Percentiles rank a stretch among this genome's conserved stretches.
Evolutionary conservation across 768 basidiomycete genomes (phyloP).

Genomic region (Strobilomyces dryophilus): DNA sequence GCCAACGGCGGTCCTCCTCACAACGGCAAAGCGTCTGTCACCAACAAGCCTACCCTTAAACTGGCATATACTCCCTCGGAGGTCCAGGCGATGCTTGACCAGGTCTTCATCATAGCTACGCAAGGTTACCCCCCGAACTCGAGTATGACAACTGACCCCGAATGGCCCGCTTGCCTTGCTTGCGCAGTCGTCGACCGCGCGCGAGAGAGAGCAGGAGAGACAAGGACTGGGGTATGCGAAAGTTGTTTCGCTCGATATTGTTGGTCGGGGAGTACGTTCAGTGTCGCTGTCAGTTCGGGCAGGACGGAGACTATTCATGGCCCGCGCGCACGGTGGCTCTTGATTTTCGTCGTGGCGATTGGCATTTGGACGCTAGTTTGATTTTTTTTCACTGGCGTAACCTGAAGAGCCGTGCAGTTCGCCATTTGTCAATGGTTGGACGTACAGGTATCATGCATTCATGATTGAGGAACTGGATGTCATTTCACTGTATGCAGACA

Average conservation of each 20-base stretch:
- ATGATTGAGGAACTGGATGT: no score
- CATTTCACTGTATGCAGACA: no score
- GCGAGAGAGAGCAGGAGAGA: conserved; percentile 23
- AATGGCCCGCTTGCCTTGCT: conserved; percentile 21
- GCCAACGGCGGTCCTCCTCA: conserved; percentile 28
- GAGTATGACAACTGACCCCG: conserved; percentile 28
- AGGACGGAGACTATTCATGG: not conserved
- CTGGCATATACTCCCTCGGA: conserved; percentile 34
- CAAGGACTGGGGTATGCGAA: conserved; percentile 29
- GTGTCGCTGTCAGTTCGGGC: not conserved
- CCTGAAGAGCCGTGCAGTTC: no score
- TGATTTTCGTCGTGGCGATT: conserved; percentile 1
- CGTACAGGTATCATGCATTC: no score
- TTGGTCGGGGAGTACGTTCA: conserved; percentile 19
- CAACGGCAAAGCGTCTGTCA: conserved; percentile 33
- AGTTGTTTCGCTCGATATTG: conserved; percentile 32
- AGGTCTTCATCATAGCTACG: conserved; percentile 40
- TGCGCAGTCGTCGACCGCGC: conserved; percentile 51
- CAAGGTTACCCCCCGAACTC: conserved; percentile 36
- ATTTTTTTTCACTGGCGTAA: no score
- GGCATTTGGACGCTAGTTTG: not conserved
- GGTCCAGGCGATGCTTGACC: conserved; percentile 42
- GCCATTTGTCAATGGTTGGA: no score
- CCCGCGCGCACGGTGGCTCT: not conserved
- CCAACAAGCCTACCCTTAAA: conserved; percentile 42